These are phyloP conservation scores for Knufia fluminis DNA, from an alignment of 2,329 filamentous ascomycete genomes.

Conservation along the genomic window DNA sequence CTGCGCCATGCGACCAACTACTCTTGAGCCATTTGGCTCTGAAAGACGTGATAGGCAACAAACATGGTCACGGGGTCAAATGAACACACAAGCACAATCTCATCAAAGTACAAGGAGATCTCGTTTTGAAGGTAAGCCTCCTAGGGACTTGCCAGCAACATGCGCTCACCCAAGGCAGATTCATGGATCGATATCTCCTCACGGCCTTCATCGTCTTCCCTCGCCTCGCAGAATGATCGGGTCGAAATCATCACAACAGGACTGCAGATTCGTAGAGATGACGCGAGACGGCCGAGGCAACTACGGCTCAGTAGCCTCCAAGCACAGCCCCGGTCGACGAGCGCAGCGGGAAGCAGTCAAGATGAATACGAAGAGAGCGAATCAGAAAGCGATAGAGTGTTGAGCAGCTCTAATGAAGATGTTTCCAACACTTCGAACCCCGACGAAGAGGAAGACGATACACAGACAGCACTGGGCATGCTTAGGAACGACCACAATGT, in stretches of 20 bases:
- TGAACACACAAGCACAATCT: conserved; percentile 8
- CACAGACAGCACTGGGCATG: conserved; percentile 70
- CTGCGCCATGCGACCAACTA: conserved; percentile 17
- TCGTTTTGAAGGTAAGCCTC: conserved; percentile 20
- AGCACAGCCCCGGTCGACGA: conserved; percentile 38
- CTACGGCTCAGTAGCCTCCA: conserved; percentile 33
- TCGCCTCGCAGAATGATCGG: conserved; percentile 61
- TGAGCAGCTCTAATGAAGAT: conserved; percentile 56
- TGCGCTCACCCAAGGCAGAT: conserved; percentile 51
- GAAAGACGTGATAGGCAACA: conserved; percentile 15
- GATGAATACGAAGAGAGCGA: conserved; percentile 93
- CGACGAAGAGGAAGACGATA: conserved; percentile 60
- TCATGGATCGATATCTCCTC: conserved; percentile 95
- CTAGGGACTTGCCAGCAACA: conserved; percentile 17
- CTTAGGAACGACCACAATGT: conserved; percentile 38
- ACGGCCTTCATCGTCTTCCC: conserved; percentile 83
- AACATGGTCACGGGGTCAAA: conserved; percentile 10
- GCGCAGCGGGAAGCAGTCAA: conserved; percentile 60
- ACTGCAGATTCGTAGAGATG: conserved; percentile 58
- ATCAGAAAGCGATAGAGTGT: conserved; percentile 69
- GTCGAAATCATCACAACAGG: conserved; percentile 91
- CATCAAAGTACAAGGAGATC: conserved; percentile 15
- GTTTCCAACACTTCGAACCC: conserved; percentile 28
- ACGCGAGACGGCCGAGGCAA: conserved; percentile 54
- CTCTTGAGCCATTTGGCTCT: conserved; percentile 15